phyloP scores from a whole-genome alignment of 805 yeast genomes.

The Candida endomychidarum region DNA sequence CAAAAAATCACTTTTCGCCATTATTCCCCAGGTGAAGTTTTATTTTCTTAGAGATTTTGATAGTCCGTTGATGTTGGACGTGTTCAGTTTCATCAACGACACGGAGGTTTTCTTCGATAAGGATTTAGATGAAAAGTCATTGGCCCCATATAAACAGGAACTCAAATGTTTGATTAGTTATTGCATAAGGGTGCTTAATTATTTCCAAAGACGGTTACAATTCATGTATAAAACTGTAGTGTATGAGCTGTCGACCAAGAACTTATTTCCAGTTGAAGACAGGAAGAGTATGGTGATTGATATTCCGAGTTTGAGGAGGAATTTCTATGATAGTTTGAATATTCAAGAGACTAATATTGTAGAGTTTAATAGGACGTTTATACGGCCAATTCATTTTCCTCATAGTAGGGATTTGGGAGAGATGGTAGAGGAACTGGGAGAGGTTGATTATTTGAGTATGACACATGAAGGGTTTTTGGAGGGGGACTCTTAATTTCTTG shows the following conservation, averaged over 20 bases:
- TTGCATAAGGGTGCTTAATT: constrained; percentile 30
- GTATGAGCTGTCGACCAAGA: constrained; percentile 21
- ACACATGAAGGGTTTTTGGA: constrained; percentile 16
- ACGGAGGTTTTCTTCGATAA: constrained; percentile 20
- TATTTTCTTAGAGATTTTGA: constrained; percentile 42
- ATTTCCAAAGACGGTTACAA: constrained; percentile 27
- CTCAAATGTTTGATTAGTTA: constrained; percentile 27
- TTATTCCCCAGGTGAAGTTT: constrained; percentile 41
- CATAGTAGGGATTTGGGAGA: constrained; percentile 5
- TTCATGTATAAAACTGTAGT: constrained; percentile 31
- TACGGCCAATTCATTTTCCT: constrained; percentile 19
- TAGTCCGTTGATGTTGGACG: constrained; percentile 40
- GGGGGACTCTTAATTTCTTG: too few relatives aligned
- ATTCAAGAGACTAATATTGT: constrained; percentile 16
- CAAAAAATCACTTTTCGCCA: constrained; percentile 33
- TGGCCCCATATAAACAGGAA: constrained; percentile 16
- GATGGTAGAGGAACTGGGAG: constrained; percentile 9
- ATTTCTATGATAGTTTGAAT: constrained; percentile 13
- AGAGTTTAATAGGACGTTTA: constrained; percentile 16
- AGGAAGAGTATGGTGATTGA: constrained; percentile 29
- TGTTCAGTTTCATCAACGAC: constrained; percentile 25
- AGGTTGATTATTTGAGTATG: constrained; percentile 17
- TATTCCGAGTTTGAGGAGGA: constrained; percentile 18
- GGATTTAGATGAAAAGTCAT: constrained; percentile 21
- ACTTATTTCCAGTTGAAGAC: constrained; percentile 24